Evolutionary conservation across 2,329 filamentous ascomycete species (phyloP).

Genomic region (Sclerotinia glacialis): DNA sequence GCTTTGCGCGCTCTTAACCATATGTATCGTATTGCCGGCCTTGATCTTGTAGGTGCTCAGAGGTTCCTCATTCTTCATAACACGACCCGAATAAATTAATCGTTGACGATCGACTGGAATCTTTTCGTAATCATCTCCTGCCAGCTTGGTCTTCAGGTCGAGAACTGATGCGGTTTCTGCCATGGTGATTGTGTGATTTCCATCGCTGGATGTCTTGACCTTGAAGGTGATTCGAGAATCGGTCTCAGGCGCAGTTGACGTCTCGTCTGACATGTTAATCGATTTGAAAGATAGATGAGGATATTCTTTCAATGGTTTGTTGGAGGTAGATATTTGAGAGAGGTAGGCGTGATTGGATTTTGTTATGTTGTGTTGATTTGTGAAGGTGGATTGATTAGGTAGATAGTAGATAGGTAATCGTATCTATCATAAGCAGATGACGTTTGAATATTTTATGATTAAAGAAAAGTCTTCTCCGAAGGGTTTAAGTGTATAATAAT

Average conservation of each 20-base stretch:
- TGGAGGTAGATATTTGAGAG: not conserved
- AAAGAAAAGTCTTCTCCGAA: no score
- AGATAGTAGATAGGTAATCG: not conserved
- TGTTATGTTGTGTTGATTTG: not conserved
- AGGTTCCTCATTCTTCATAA: conserved; percentile 91
- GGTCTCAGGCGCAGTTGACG: conserved; percentile 49
- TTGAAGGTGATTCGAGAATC: conserved; percentile 89
- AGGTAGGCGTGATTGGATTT: not conserved
- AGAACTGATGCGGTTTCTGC: conserved; percentile 70
- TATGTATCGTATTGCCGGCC: conserved; percentile 88
- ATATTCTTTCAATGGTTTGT: not conserved
- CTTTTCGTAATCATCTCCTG: conserved; percentile 77
- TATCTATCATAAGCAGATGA: not conserved
- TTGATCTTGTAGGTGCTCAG: conserved; percentile 91
- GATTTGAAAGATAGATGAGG: not conserved
- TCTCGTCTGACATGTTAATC: conserved; percentile 53
- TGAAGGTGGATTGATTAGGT: not conserved
- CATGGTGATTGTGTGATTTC: conserved; percentile 79
- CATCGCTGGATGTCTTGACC: conserved; percentile 93
- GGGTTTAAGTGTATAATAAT: no score
- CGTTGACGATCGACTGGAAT: conserved; percentile 85
- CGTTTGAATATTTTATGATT: no score
- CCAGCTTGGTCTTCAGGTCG: conserved; percentile 87
- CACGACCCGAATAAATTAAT: conserved; percentile 94
- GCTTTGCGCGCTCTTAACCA: conserved; percentile 94